phyloP scores from a whole-genome alignment of 768 basidiomycete genomes.

The Auriscalpium vulgare region DNA sequence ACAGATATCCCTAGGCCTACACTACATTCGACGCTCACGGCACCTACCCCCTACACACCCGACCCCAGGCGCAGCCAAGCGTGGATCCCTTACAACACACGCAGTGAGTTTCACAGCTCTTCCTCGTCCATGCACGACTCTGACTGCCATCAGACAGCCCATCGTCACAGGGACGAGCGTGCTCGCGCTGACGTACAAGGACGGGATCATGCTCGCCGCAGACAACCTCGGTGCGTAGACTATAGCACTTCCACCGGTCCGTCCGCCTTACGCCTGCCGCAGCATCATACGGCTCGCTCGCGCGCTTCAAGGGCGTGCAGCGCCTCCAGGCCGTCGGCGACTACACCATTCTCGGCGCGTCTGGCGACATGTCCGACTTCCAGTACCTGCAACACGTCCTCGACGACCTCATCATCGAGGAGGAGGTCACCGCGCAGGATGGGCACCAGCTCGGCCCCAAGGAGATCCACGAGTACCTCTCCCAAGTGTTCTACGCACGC shows the following conservation, averaged over 20 bases:
- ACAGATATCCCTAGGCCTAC: constrained; percentile 42
- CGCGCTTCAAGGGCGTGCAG: constrained; percentile 90
- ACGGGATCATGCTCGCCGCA: constrained; percentile 96
- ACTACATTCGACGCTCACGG: constrained; percentile 69
- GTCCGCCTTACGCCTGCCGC: background rate
- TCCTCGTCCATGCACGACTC: background rate
- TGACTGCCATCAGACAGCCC: constrained; percentile 53
- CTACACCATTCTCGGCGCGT: constrained; percentile 82
- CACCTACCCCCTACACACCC: constrained; percentile 67
- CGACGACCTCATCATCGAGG: constrained; percentile 58
- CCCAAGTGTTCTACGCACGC: constrained; percentile 84
- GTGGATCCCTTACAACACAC: constrained; percentile 68
- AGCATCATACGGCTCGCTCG: constrained; percentile 97
- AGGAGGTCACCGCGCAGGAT: constrained; percentile 78
- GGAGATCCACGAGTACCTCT: constrained; percentile 89
- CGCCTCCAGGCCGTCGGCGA: constrained; percentile 81
- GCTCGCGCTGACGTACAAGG: constrained; percentile 89
- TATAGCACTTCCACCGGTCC: background rate
- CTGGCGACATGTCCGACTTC: constrained; percentile 97
- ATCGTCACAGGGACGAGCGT: constrained; percentile 97
- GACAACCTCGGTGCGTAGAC: constrained; percentile 79
- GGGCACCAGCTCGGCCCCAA: constrained; percentile 76
- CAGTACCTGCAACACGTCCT: constrained; percentile 82
- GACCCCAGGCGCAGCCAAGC: constrained; percentile 44
- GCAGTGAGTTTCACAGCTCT: constrained; percentile 40